phyloP scores from a whole-genome alignment of 2,329 filamentous ascomycete genomes.

The Akanthomyces muscarius region DNA sequence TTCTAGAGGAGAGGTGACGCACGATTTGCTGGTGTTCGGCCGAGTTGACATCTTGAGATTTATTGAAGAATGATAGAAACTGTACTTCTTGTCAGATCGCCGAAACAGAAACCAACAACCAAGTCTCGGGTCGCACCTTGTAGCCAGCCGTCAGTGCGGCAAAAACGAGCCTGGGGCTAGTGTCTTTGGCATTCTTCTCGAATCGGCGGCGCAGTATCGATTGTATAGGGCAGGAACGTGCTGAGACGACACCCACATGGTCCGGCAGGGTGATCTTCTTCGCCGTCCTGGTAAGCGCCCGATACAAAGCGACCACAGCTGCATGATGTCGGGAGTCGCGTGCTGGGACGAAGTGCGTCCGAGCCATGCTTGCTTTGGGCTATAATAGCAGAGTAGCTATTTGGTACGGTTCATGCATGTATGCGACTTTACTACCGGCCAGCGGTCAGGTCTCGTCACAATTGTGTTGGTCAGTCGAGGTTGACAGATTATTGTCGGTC shows the following conservation, averaged over 20 bases:
- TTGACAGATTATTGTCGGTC: not conserved
- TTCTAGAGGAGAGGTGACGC: slow-evolving; percentile 34
- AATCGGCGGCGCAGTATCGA: slow-evolving; percentile 61
- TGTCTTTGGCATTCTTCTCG: slow-evolving; percentile 53
- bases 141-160: slow-evolving; percentile 65
- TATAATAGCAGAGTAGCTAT: not conserved
- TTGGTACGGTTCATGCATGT: not conserved
- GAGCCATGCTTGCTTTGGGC: slow-evolving; percentile 24
- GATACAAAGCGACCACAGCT: slow-evolving; percentile 66
- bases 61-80: slow-evolving; percentile 40
- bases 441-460: not conserved
- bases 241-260: slow-evolving; percentile 31
- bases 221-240: slow-evolving; percentile 41
- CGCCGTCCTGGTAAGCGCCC: slow-evolving; percentile 61
- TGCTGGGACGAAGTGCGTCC: slow-evolving; percentile 41
- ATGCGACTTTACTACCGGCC: not conserved
- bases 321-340: slow-evolving; percentile 49
- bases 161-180: slow-evolving; percentile 56
- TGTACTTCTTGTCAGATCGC: slow-evolving; percentile 19
- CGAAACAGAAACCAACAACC: not conserved
- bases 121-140: slow-evolving; percentile 40
- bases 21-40: slow-evolving; percentile 41
- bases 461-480: not conserved
- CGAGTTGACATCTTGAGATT: slow-evolving; percentile 35
- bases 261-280: slow-evolving; percentile 48